Percentiles rank a stretch among this genome's conserved stretches.
These are phyloP conservation scores for Pecoramyces ruminantium DNA, from an alignment of 192 early-diverging fungal genomes.

Conservation along the genomic window DNA sequence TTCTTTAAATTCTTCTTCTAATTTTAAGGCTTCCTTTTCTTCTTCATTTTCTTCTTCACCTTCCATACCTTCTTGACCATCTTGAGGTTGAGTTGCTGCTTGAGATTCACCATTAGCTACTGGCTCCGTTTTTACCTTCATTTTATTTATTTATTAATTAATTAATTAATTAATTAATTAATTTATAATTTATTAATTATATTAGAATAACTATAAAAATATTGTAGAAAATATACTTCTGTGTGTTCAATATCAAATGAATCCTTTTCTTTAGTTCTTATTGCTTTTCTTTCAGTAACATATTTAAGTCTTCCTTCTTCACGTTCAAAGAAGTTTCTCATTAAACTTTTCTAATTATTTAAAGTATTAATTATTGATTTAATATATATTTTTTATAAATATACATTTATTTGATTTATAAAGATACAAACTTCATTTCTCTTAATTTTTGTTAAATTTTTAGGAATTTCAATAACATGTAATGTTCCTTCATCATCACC, in stretches of 20 bases:
- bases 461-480: conserved; percentile 41
- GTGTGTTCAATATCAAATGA: conserved; percentile 19
- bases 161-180: neutral
- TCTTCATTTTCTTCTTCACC: conserved; percentile 5
- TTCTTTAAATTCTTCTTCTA: conserved; percentile 6
- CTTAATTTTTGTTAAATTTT: conserved; percentile 20
- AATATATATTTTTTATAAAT: neutral
- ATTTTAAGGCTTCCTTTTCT: conserved; percentile 8
- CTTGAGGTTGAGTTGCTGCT: neutral
- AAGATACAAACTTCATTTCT: conserved; percentile 30
- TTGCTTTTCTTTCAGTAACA: conserved; percentile 17
- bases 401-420: too few relatives aligned
- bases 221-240: too few relatives aligned
- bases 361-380: neutral
- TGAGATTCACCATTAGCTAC: neutral
- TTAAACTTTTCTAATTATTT: conserved; percentile 18
- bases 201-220: too few relatives aligned
- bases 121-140: neutral
- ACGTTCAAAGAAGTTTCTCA: conserved; percentile 28
- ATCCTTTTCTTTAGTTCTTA: conserved; percentile 14
- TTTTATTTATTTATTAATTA: neutral
- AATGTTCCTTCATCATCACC: conserved; percentile 47
- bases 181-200: neutral
- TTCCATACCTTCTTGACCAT: neutral
- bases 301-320: conserved; percentile 26